Evolutionary conservation across 371 early-diverging fungal species (phyloP).

Genomic region (Syncephalastrum racemosum): DNA sequence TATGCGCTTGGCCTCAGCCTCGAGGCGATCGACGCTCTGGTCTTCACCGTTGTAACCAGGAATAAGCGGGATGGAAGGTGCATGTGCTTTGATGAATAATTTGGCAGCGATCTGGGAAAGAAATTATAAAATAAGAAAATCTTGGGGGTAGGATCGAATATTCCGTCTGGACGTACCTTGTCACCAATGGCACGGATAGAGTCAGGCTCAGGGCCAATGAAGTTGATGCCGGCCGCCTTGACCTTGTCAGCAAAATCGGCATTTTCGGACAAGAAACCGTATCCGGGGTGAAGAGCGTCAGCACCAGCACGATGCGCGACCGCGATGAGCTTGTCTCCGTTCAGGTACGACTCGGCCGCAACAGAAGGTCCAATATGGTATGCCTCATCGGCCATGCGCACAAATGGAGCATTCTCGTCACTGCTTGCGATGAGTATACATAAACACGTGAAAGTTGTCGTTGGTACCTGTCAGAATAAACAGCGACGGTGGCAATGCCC

Average conservation of each 20-base stretch:
- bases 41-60: constrained; percentile 93
- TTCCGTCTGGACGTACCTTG: constrained; percentile 59
- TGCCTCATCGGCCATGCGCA: constrained; percentile 83
- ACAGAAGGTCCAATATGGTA: constrained; percentile 72
- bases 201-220: constrained; percentile 76
- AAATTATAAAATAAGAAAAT: not conserved
- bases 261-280: constrained; percentile 91
- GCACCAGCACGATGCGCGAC: constrained; percentile 65
- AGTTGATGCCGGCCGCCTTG: constrained; percentile 64
- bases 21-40: constrained; percentile 48
- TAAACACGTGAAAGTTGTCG: no score
- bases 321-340: constrained; percentile 61
- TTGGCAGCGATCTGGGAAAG: constrained; percentile 73
- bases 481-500: constrained; percentile 90
- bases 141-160: not conserved
- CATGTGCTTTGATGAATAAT: constrained; percentile 37
- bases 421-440: constrained; percentile 31
- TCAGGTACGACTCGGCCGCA: constrained; percentile 71
- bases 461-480: constrained; percentile 83
- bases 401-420: constrained; percentile 81
- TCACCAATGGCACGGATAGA: constrained; percentile 94
- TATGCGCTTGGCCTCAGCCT: constrained; percentile 53
- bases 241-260: constrained; percentile 72
- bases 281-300: constrained; percentile 86
- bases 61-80: constrained; percentile 81